phyloP scores from a whole-genome alignment of 2,329 filamentous ascomycete genomes.

The Sporothrix inflata region DNA sequence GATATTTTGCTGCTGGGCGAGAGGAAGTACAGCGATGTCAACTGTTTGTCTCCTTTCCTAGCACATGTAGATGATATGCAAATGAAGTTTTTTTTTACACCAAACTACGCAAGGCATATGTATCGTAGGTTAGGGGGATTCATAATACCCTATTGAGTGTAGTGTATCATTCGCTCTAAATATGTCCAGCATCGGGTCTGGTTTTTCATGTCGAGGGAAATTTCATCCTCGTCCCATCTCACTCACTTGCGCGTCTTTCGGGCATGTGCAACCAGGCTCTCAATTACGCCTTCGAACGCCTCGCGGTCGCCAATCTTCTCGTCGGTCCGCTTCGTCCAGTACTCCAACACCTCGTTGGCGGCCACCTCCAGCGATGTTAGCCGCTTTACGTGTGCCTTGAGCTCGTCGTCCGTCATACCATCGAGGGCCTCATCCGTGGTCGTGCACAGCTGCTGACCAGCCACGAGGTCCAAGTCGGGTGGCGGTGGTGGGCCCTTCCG shows the following conservation, averaged over 20 bases:
- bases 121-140: not conserved
- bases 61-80: slow-evolving; percentile 13
- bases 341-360: slow-evolving; percentile 78
- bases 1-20: slow-evolving; percentile 11
- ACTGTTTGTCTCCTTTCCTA: not conserved
- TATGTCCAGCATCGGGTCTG: not conserved
- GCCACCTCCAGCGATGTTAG: slow-evolving; percentile 70
- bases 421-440: slow-evolving; percentile 82
- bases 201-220: not conserved
- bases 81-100: slow-evolving; percentile 17
- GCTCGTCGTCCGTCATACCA: slow-evolving; percentile 77
- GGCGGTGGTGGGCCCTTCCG: slow-evolving; percentile 66
- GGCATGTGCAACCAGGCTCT: slow-evolving; percentile 91
- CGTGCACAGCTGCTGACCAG: slow-evolving; percentile 75
- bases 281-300: slow-evolving; percentile 94
- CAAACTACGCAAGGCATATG: not conserved
- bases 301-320: slow-evolving; percentile 89
- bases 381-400: slow-evolving; percentile 70
- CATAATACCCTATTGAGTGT: slow-evolving; percentile 8
- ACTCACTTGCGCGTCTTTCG: slow-evolving; percentile 75
- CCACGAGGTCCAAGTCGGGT: slow-evolving; percentile 77
- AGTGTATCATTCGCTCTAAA: slow-evolving; percentile 16
- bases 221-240: not conserved
- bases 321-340: slow-evolving; percentile 85
- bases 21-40: not conserved